A percentile compares a stretch with the other conserved stretches of the same genome.
phyloP scores from a whole-genome alignment of 163 green algal genomes.

The Prototheca wickerhamii region DNA sequence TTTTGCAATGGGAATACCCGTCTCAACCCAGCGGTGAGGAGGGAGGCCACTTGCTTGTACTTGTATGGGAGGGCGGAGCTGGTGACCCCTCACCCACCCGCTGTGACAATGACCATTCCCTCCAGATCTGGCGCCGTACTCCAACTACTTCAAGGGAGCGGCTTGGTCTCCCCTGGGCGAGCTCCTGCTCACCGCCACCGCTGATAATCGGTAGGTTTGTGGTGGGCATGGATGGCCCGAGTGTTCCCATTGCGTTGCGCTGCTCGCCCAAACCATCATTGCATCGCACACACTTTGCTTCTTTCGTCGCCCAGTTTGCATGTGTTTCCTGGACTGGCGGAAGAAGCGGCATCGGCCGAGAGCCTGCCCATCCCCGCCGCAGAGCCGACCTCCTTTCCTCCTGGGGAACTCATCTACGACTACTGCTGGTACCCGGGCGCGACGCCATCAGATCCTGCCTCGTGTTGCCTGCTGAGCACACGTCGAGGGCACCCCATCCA shows the following conservation, averaged over 20 bases:
- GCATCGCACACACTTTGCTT: background rate
- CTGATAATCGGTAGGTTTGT: constrained; percentile 58
- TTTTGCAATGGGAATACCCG: background rate
- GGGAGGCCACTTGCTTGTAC: background rate
- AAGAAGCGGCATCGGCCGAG: background rate
- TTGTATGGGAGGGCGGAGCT: background rate
- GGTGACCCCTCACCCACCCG: background rate
- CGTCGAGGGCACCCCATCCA: constrained; percentile 44
- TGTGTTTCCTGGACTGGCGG: background rate
- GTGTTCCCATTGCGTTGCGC: background rate
- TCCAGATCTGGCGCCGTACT: constrained; percentile 31
- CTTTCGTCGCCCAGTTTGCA: background rate
- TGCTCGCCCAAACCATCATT: background rate
- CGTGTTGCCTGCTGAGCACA: constrained; percentile 72
- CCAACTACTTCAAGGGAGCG: constrained; percentile 74
- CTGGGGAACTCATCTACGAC: constrained; percentile 73
- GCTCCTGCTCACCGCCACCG: constrained; percentile 62
- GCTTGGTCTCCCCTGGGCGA: constrained; percentile 73
- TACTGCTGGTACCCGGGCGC: constrained; percentile 72
- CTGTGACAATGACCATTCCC: background rate
- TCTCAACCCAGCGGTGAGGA: background rate
- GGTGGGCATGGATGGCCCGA: no score
- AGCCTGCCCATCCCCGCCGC: constrained; percentile 40
- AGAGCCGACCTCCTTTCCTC: no score
- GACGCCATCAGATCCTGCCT: constrained; percentile 43